Percentiles rank a stretch among this genome's conserved stretches.
Conservation (phyloP, 2,329 filamentous ascomycete genomes). For the Hypoxylon sp. region DNA sequence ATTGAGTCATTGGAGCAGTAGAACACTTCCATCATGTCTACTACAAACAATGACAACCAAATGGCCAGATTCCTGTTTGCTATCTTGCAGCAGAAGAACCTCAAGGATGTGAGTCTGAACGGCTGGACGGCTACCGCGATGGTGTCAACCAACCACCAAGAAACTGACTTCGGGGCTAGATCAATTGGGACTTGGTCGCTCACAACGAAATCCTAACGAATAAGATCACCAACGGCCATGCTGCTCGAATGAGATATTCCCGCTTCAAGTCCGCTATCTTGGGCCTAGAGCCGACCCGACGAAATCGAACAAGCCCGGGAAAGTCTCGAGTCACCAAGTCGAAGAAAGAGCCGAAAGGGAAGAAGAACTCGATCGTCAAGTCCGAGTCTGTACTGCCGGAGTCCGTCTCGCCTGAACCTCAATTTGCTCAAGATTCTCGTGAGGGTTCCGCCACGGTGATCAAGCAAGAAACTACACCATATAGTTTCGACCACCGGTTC, state of each 20-base stretch:
- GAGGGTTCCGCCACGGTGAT: slow-evolving; percentile 48
- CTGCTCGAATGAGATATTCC: slow-evolving; percentile 70
- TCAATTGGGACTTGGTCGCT: slow-evolving; percentile 70
- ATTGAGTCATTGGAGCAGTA: slow-evolving; percentile 21
- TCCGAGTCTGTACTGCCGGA: slow-evolving; percentile 49
- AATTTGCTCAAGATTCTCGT: slow-evolving; percentile 37
- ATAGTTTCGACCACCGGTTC: slow-evolving; percentile 46
- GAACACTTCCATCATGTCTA: slow-evolving; percentile 58
- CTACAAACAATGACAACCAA: slow-evolving; percentile 66
- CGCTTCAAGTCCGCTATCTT: slow-evolving; percentile 63
- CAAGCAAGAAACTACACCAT: slow-evolving; percentile 55
- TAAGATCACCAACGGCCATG: slow-evolving; percentile 69
- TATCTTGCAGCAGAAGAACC: slow-evolving; percentile 69
- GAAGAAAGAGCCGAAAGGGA: slow-evolving; percentile 55
- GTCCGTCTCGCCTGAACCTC: slow-evolving; percentile 31
- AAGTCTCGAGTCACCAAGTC: slow-evolving; percentile 61
- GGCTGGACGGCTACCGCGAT: background rate
- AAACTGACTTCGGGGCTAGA: slow-evolving; percentile 55
- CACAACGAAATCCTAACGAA: slow-evolving; percentile 64
- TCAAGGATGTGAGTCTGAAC: slow-evolving; percentile 66
- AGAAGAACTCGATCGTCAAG: slow-evolving; percentile 56
- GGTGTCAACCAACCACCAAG: background rate
- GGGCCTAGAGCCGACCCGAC: slow-evolving; percentile 61
- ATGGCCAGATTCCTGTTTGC: slow-evolving; percentile 70
- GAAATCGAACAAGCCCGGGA: slow-evolving; percentile 55